Evolutionary conservation across 2,329 filamentous ascomycete species (phyloP).

Genomic region (Ophiostoma ulmi): DNA sequence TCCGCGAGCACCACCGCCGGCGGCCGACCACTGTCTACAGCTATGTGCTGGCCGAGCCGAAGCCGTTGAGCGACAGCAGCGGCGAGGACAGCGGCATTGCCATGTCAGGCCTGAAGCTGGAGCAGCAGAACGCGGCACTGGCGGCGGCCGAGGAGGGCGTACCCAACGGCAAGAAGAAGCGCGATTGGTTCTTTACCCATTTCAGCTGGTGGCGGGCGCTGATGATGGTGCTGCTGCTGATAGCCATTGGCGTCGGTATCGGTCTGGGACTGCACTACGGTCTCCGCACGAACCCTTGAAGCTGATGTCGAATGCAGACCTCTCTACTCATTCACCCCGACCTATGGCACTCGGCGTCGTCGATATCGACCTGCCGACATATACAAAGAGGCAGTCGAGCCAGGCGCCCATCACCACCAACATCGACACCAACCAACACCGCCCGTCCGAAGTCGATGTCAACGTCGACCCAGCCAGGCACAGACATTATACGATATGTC

Average conservation of each 20-base stretch:
- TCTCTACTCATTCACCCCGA: too few species aligned
- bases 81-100: conserved; percentile 1
- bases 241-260: conserved; percentile 4
- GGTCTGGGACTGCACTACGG: conserved; percentile 1
- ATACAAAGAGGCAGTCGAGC: background rate
- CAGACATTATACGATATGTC: background rate
- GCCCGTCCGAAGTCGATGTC: background rate
- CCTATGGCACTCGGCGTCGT: background rate
- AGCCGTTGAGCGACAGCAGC: background rate
- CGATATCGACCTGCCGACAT: background rate
- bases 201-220: conserved; percentile 13
- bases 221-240: conserved; percentile 13
- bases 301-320: background rate
- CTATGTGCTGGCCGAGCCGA: background rate
- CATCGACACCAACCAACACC: background rate
- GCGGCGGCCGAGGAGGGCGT: conserved; percentile 4
- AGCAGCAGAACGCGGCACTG: background rate
- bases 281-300: background rate
- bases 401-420: background rate
- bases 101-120: background rate
- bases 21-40: conserved; percentile 15
- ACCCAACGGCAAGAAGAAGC: conserved; percentile 11
- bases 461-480: background rate
- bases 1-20: background rate
- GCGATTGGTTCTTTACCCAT: background rate